phyloP scores from a whole-genome alignment of 2,329 filamentous ascomycete species.

The Nakataea oryzae region DNA sequence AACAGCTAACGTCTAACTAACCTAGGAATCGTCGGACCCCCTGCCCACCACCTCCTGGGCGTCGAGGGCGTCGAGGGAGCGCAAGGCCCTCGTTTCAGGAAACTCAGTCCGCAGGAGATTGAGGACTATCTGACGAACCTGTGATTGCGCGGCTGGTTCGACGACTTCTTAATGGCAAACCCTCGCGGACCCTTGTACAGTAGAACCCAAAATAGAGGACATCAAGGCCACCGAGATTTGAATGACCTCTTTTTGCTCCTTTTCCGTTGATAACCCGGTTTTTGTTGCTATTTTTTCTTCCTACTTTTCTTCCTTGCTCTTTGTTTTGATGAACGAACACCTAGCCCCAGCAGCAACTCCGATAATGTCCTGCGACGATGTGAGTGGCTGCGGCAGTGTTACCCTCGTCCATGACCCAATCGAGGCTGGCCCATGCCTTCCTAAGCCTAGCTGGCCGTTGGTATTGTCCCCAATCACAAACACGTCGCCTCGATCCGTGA shows the following conservation, averaged over 20 bases:
- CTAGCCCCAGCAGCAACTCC: constrained; percentile 37
- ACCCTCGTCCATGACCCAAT: constrained; percentile 24
- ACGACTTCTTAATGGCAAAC: not conserved
- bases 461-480: constrained; percentile 46
- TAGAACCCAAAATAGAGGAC: constrained; percentile 3
- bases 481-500: constrained; percentile 37
- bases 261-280: constrained; percentile 3
- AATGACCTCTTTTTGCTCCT: not conserved
- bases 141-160: constrained; percentile 35
- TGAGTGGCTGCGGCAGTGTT: constrained; percentile 13
- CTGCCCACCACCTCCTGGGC: constrained; percentile 85
- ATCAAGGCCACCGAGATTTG: constrained; percentile 1
- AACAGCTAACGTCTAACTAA: not conserved
- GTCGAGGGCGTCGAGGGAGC: constrained; percentile 83
- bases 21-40: constrained; percentile 84
- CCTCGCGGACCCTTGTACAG: constrained; percentile 3
- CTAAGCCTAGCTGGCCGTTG: constrained; percentile 49
- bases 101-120: constrained; percentile 94
- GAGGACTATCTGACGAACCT: constrained; percentile 99
- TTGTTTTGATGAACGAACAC: constrained; percentile 36
- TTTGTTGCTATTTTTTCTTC: too few relatives aligned
- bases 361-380: constrained; percentile 17
- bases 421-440: constrained; percentile 4
- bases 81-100: constrained; percentile 78
- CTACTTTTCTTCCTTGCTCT: constrained; percentile 7